phyloP scores from a whole-genome alignment of 495 filamentous ascomycete species.

The Penicillium desertorum region DNA sequence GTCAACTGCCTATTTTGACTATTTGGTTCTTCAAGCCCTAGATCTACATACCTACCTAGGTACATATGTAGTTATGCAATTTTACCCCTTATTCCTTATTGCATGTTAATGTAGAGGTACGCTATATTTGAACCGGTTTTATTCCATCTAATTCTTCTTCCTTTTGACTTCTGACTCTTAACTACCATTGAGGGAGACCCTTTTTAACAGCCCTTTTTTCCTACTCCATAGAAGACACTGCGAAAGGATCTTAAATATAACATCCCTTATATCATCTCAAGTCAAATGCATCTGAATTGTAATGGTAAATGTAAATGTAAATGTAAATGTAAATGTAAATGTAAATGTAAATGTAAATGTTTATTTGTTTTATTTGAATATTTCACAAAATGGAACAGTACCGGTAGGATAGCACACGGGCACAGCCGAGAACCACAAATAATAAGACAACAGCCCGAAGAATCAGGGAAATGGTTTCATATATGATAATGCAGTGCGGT shows the following conservation, averaged over 20 bases:
- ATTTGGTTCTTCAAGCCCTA: too few species aligned
- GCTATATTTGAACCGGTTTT: too few species aligned
- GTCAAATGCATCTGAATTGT: not conserved
- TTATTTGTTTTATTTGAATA: not conserved
- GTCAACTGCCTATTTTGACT: not conserved
- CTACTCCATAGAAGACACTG: too few species aligned
- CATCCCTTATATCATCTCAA: not conserved
- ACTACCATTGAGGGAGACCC: too few species aligned
- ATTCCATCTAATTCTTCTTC: too few species aligned
- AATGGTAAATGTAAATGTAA: not conserved
- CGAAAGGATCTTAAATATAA: too few species aligned
- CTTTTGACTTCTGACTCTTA: too few species aligned
- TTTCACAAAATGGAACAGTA: conserved; percentile 5
- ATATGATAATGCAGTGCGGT: not conserved
- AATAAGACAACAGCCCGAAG: not conserved
- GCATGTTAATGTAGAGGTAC: too few species aligned
- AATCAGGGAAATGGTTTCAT: not conserved
- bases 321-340: not conserved
- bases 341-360: not conserved
- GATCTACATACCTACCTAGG: too few species aligned
- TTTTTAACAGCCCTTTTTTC: too few species aligned
- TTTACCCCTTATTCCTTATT: too few species aligned
- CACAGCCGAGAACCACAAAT: not conserved
- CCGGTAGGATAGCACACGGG: not conserved
- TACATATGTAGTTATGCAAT: too few species aligned